phyloP scores from a whole-genome alignment of 495 filamentous ascomycete genomes.

The Clavariopsis aquatica region DNA sequence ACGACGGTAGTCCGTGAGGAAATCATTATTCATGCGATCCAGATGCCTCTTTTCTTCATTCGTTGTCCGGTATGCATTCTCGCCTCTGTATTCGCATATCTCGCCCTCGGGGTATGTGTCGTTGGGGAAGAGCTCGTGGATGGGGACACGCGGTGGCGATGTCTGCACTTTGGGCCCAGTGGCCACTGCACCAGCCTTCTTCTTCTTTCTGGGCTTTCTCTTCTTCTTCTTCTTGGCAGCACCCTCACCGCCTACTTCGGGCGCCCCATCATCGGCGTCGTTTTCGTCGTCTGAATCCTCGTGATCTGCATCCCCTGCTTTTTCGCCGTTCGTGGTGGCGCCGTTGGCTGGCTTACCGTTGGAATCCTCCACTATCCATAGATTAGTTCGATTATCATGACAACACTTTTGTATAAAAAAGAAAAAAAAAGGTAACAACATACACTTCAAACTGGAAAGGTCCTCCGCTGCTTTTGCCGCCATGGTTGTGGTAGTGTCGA shows the following conservation, averaged over 20 bases:
- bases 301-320: constrained; percentile 40
- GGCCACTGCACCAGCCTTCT: constrained; percentile 48
- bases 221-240: constrained; percentile 48
- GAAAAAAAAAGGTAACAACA: background rate
- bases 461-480: constrained; percentile 36
- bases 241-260: constrained; percentile 35
- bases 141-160: constrained; percentile 56
- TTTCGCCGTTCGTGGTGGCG: constrained; percentile 28
- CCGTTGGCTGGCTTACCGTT: constrained; percentile 30
- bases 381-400: background rate
- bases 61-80: constrained; percentile 60
- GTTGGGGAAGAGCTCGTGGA: constrained; percentile 55
- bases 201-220: constrained; percentile 59
- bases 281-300: constrained; percentile 49
- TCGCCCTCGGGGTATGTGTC: constrained; percentile 57
- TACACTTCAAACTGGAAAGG: constrained; percentile 36
- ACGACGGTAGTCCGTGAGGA: constrained; percentile 61
- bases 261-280: constrained; percentile 41
- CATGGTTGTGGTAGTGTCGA: constrained; percentile 27
- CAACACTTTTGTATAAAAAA: too few relatives aligned
- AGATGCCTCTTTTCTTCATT: constrained; percentile 60
- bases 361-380: constrained; percentile 29
- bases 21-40: constrained; percentile 56
- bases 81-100: constrained; percentile 52
- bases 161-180: constrained; percentile 50